Base-by-base conservation (phyloP, 345 rosid species). In the Clarkia xantiana region DNA sequence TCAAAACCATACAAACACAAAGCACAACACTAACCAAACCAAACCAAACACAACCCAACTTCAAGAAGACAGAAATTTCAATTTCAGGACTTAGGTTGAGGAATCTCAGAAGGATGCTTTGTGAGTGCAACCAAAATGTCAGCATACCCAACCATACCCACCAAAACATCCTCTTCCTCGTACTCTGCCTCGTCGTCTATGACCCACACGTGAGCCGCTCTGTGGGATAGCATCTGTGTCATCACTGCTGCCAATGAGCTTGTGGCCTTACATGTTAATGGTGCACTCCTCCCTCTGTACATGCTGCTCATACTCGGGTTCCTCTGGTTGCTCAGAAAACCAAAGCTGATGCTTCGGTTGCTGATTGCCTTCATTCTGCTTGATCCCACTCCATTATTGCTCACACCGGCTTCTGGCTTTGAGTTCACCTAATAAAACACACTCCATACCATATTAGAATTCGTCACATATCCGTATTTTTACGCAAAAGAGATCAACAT, bases 141-240 rank as follows among this genome's bases (percentile, higher is more conserved):
- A 0, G 81, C 87, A 55, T 82, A 91, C 1, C 95, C 87, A 0
- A 91, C 82, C 44, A 86, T 82, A 18, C 98, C 98, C 3, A 82
- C 95, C 38, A 86, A 62, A 54, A 78, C 59, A 60, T 91, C 98
- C 5, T 86, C 96, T 4, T 61, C 68, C 8, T 81, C 59, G 61
- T 91, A 96, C 7, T 86, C 96, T 4, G 60, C 68, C 8, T 81
- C 94, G 10, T 76, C 78, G 55, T 86, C 85, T 0, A 85, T 91
- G 51, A 86, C 98, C 98, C 98, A 91, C 25, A 91, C 90, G 54
- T 86, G 95, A 40, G 96, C 81, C 25, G 89, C 95, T 54, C 96
- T 64, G 55, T 91, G 96, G 55, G 96, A 86, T 11, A 86, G 76
- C 98, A 91, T 91, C 59, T 91, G 98, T 51, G 98, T 94, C 98